Conservation (phyloP, 2,329 filamentous ascomycete species). For the Kalmusia sp. region DNA sequence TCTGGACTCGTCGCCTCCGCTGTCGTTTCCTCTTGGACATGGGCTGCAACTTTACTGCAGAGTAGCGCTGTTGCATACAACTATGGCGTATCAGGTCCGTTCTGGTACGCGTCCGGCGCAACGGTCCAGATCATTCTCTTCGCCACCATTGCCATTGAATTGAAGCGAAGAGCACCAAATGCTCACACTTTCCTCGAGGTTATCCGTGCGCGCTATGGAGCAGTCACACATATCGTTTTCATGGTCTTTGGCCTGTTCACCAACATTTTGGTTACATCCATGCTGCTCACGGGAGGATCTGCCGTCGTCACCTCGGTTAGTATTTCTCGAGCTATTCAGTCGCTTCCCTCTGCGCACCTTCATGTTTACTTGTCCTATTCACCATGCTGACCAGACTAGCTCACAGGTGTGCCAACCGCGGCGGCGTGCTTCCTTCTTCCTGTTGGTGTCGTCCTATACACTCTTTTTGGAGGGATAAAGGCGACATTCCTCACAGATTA, state of each 20-base stretch:
- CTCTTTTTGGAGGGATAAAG: constrained; percentile 78
- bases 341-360: background rate
- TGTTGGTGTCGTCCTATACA: constrained; percentile 82
- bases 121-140: constrained; percentile 75
- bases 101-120: constrained; percentile 67
- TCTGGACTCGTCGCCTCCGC: constrained; percentile 86
- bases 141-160: constrained; percentile 86
- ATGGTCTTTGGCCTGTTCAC: constrained; percentile 84
- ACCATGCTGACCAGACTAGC: constrained; percentile 60
- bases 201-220: constrained; percentile 80
- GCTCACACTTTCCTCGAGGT: constrained; percentile 86
- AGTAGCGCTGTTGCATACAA: constrained; percentile 82
- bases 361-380: no score
- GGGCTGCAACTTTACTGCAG: constrained; percentile 84
- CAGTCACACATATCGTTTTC: constrained; percentile 75
- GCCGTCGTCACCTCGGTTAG: constrained; percentile 62
- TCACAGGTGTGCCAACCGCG: constrained; percentile 77
- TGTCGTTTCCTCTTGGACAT: constrained; percentile 93
- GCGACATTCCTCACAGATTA: constrained; percentile 75
- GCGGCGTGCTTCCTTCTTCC: constrained; percentile 87
- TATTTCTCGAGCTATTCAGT: no score
- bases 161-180: constrained; percentile 86
- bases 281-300: constrained; percentile 84
- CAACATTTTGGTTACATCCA: constrained; percentile 83
- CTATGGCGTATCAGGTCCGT: constrained; percentile 73